Conservation (phyloP, 2,329 filamentous ascomycete species). For the Tolypocladium ovalisporum region DNA sequence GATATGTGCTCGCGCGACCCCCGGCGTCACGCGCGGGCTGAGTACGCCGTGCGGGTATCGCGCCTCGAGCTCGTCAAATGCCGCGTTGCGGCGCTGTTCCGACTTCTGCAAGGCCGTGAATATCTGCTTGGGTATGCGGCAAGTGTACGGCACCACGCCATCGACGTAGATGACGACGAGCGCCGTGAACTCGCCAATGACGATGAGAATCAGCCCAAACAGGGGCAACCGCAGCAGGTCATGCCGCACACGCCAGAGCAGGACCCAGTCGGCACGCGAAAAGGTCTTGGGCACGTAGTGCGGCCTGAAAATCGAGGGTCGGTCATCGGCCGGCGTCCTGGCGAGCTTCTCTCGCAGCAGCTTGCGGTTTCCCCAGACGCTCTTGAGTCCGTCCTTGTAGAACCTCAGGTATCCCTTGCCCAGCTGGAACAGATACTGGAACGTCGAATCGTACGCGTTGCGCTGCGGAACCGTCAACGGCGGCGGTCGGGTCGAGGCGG, state of each 20-base stretch:
- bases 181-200: constrained; percentile 82
- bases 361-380: constrained; percentile 57
- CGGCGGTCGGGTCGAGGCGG: constrained; percentile 61
- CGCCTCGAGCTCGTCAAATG: constrained; percentile 32
- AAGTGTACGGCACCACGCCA: constrained; percentile 65
- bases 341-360: constrained; percentile 34
- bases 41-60: constrained; percentile 23
- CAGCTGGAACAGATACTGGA: constrained; percentile 42
- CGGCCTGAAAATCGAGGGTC: constrained; percentile 27
- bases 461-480: constrained; percentile 52
- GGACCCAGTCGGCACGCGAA: constrained; percentile 59
- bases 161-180: constrained; percentile 64
- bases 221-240: constrained; percentile 70
- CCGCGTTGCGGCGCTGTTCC: constrained; percentile 38
- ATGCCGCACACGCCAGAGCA: constrained; percentile 54
- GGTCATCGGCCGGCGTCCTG: constrained; percentile 42
- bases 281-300: constrained; percentile 21
- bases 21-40: constrained; percentile 17
- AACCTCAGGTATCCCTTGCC: constrained; percentile 73
- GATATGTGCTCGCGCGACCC: constrained; percentile 24
- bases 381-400: constrained; percentile 77
- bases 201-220: constrained; percentile 63
- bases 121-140: constrained; percentile 70
- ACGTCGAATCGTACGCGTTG: constrained; percentile 19
- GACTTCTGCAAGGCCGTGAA: constrained; percentile 41